These are phyloP conservation scores for Xerocomus spinulosus DNA, from an alignment of 768 basidiomycete genomes.

Conservation along the genomic window DNA sequence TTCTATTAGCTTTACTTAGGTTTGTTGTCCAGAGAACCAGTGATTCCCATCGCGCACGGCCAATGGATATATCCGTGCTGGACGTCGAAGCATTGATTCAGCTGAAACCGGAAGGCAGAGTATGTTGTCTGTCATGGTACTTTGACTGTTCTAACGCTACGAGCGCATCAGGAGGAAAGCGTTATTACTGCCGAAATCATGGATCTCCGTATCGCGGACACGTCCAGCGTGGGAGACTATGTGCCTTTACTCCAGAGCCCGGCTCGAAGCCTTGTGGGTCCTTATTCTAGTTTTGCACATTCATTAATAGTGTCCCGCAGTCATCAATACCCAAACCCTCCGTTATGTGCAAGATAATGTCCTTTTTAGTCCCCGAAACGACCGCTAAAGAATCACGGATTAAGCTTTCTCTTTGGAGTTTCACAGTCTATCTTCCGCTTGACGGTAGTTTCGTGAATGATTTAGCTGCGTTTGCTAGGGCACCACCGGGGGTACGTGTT, in stretches of 20 bases:
- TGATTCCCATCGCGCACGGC: conserved; percentile 29
- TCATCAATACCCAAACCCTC: conserved; percentile 44
- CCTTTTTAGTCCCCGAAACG: conserved; percentile 54
- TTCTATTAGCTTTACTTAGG: conserved; percentile 35
- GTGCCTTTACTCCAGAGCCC: conserved; percentile 52
- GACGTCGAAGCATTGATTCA: conserved; percentile 64
- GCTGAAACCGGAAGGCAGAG: conserved; percentile 68
- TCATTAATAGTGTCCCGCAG: conserved; percentile 29
- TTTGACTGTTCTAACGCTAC: conserved; percentile 2
- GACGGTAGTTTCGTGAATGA: conserved; percentile 62
- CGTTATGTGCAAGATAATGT: conserved; percentile 63
- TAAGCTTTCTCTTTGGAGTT: conserved; percentile 56
- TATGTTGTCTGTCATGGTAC: conserved; percentile 25
- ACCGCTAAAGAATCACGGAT: conserved; percentile 76
- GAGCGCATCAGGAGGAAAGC: conserved; percentile 56
- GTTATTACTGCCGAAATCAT: conserved; percentile 58
- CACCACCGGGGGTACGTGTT: conserved; percentile 79
- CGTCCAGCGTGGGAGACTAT: conserved; percentile 30
- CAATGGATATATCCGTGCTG: conserved; percentile 56
- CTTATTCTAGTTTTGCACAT: not conserved
- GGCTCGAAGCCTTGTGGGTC: conserved; percentile 54
- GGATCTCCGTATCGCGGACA: conserved; percentile 56
- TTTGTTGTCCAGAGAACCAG: conserved; percentile 47
- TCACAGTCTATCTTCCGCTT: conserved; percentile 58
- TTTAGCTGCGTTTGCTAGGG: conserved; percentile 60